phyloP scores from a whole-genome alignment of 2,329 filamentous ascomycete species.

The Spiromastix sp. region DNA sequence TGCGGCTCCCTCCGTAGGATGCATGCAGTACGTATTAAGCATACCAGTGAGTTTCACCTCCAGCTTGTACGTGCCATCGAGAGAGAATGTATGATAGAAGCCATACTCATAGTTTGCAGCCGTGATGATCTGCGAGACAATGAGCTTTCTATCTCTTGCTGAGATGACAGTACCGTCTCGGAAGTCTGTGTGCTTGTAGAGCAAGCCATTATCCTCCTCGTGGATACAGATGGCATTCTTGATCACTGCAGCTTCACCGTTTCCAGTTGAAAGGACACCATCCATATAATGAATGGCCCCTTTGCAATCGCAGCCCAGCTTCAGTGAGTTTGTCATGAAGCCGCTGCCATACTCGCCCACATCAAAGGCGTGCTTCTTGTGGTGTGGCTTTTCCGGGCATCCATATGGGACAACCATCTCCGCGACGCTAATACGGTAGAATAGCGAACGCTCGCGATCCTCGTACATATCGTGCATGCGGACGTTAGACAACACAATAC shows the following conservation, averaged over 20 bases:
- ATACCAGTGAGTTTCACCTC: conserved; percentile 90
- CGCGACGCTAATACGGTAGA: conserved; percentile 78
- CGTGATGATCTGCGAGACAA: conserved; percentile 87
- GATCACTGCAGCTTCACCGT: conserved; percentile 66
- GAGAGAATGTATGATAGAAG: conserved; percentile 80
- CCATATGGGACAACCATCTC: conserved; percentile 86
- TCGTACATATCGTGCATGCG: conserved; percentile 73
- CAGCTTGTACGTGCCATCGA: conserved; percentile 83
- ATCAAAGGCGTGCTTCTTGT: conserved; percentile 39
- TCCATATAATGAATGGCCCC: conserved; percentile 87
- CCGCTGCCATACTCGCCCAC: conserved; percentile 39
- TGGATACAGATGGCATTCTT: conserved; percentile 95
- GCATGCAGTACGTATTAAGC: conserved; percentile 80
- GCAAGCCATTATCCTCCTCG: conserved; percentile 81
- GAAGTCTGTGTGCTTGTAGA: conserved; percentile 94
- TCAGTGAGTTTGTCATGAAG: conserved; percentile 39
- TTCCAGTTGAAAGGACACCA: conserved; percentile 68
- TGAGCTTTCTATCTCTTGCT: conserved; percentile 72
- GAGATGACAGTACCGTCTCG: conserved; percentile 79
- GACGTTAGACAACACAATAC: conserved; percentile 82
- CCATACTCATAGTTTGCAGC: conserved; percentile 95
- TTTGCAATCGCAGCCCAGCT: conserved; percentile 55
- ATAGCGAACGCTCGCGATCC: conserved; percentile 63
- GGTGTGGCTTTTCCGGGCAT: conserved; percentile 39
- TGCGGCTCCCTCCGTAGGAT: conserved; percentile 66